A percentile compares a stretch with the other conserved stretches of the same genome.
Conservation (phyloP, 2,329 filamentous ascomycete genomes). For the Phyllosticta capitalensis region DNA sequence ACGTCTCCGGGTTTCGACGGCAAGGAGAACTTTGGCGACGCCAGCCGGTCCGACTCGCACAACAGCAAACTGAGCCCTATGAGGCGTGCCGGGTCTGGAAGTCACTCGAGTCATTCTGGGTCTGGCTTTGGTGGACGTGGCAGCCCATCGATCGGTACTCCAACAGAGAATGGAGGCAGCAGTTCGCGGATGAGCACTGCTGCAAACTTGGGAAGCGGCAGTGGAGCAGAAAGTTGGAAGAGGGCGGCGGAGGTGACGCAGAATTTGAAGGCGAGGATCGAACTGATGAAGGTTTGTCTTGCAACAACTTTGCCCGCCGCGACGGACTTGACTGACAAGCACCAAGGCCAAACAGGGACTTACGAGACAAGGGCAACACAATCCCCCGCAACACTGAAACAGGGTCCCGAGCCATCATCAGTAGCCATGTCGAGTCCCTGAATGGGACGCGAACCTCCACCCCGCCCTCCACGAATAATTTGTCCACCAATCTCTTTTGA, state of each 20-base stretch:
- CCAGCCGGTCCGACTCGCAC: slow-evolving; percentile 19
- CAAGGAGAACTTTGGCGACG: slow-evolving; percentile 38
- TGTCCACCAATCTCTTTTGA: not conserved
- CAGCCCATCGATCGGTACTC: slow-evolving; percentile 22
- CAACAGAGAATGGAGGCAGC: slow-evolving; percentile 11
- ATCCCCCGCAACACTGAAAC: not conserved
- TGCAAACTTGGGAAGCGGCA: slow-evolving; percentile 23
- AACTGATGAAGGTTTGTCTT: slow-evolving; percentile 78
- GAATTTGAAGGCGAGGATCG: slow-evolving; percentile 92
- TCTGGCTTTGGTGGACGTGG: slow-evolving; percentile 25
- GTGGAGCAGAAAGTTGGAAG: slow-evolving; percentile 76
- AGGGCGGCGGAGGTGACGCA: slow-evolving; percentile 94
- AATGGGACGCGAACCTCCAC: not conserved
- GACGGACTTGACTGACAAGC: slow-evolving; percentile 13
- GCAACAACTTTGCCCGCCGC: too few species aligned
- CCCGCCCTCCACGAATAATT: not conserved
- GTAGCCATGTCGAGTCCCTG: not conserved
- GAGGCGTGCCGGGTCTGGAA: slow-evolving; percentile 21
- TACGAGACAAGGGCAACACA: slow-evolving; percentile 20
- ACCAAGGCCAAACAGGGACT: slow-evolving; percentile 30
- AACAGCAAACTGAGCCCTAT: slow-evolving; percentile 30
- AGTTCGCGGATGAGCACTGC: slow-evolving; percentile 1
- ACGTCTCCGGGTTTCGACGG: slow-evolving; percentile 31
- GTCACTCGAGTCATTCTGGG: slow-evolving; percentile 17
- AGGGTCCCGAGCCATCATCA: not conserved